Base-by-base conservation (phyloP, 208 protist genomes). In the Endotrypanum monterogeii region DNA sequence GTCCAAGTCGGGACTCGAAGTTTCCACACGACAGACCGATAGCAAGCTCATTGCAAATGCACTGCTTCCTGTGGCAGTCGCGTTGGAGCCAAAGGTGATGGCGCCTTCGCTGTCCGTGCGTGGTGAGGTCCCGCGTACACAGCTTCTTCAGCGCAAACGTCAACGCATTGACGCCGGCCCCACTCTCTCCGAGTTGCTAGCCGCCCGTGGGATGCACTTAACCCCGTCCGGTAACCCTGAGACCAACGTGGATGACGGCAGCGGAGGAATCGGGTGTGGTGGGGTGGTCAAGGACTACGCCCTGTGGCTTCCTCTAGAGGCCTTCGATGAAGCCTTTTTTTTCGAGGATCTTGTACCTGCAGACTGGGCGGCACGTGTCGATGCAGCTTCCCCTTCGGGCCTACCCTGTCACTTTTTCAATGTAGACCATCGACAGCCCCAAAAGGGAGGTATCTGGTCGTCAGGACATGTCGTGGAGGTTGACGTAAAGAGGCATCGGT, bases 71-170 rank as follows among this genome's bases (percentile, higher is more conserved):
- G 37, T 72, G 48, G 48, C 69, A 0, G 14, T 35, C n/a, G 79
- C 71, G 35, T 23, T 52, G n/a, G 71, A 97, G 68, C 98, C 98
- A 6, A 99, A 98, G 76, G 95, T 98, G 30, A 95, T 98, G 81
- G 94, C 92, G 0, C 89, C 94, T 0, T 82, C 65, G 35, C 77
- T 86, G 16, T 65, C 78, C 1, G 78, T 91, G 11, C 88, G 80
- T 11, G 98, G 97, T 32, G 84, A 98, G 75, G 67, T 98, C 3
- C 85, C 94, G 14, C 85, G 93, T 6, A 80, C 83, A 12, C 93
- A 98, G 78, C 78, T 95, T 11, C 76, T 98, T 46, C 83, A 88
- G 46, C 90, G 96, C 30, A 90, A 89, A 83, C 78, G 92, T 48
- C 62, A 71, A 6, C 83, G 80, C n/a, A 93, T 94, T 75, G 89